These are phyloP conservation scores for Tripterygium wilfordii DNA, from an alignment of 177 flowering plant genomes.

Conservation along the genomic window DNA sequence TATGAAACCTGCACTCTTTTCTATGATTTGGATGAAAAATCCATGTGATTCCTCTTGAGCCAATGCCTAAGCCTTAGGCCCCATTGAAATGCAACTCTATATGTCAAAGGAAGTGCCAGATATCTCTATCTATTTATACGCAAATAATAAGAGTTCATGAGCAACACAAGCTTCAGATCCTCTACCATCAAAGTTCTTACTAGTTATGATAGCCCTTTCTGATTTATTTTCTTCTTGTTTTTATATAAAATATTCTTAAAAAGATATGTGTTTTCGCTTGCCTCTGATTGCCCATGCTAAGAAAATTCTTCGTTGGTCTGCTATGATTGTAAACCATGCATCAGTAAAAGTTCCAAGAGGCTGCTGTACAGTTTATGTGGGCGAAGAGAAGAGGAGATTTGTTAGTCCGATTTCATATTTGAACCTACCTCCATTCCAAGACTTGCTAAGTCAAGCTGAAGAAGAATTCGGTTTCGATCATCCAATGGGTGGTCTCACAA, in stretches of 20 bases:
- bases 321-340: not conserved
- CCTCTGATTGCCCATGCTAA: not conserved
- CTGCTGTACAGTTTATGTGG: not conserved
- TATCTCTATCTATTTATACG: not conserved
- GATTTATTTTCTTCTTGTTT: not conserved
- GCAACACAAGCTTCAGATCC: not conserved
- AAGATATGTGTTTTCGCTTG: not conserved
- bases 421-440: slow-evolving; percentile 25
- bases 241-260: not conserved
- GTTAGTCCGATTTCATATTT: slow-evolving; percentile 26
- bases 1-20: not conserved
- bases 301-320: not conserved
- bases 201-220: too few species aligned
- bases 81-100: not conserved
- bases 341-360: not conserved
- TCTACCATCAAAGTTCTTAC: not conserved
- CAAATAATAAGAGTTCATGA: not conserved
- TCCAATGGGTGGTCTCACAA: slow-evolving; percentile 31
- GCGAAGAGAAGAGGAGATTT: slow-evolving; percentile 19
- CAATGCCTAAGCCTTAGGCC: not conserved
- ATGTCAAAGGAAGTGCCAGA: too few species aligned
- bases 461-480: slow-evolving; percentile 31
- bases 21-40: not conserved
- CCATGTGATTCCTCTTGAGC: not conserved
- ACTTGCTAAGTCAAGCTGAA: slow-evolving; percentile 18